Evolutionary conservation across 2,329 filamentous ascomycete species (phyloP).

Genomic region (Mollisiaceae sp.): DNA sequence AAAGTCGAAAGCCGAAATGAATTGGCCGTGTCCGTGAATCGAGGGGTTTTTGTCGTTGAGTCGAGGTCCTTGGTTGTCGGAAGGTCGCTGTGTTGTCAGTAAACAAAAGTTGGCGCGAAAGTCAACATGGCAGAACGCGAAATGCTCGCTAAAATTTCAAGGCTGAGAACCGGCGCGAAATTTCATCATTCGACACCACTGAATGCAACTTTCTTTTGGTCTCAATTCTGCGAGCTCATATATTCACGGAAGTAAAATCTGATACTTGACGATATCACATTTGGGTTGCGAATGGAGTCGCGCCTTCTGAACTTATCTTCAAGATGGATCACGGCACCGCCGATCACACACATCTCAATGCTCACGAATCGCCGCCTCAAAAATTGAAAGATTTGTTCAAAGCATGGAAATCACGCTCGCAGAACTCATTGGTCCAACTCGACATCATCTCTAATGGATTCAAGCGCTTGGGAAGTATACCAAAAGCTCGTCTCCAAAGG

Average conservation of each 20-base stretch:
- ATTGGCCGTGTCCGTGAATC: constrained; percentile 20
- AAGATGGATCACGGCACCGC: neutral
- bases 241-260: neutral
- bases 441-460: neutral
- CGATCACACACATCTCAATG: constrained; percentile 57
- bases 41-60: constrained; percentile 19
- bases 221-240: neutral
- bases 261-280: neutral
- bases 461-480: neutral
- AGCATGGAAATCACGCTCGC: constrained; percentile 29
- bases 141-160: constrained; percentile 21
- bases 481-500: constrained; percentile 45
- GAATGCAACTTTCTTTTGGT: constrained; percentile 4
- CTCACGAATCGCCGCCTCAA: constrained; percentile 78
- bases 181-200: neutral
- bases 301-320: neutral
- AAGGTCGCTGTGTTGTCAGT: constrained; percentile 31
- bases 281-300: neutral
- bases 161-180: neutral
- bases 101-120: constrained; percentile 29
- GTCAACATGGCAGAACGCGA: constrained; percentile 27
- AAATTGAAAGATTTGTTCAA: constrained; percentile 77
- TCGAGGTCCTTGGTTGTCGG: constrained; percentile 26
- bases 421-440: neutral
- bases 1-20: constrained; percentile 14